phyloP scores from a whole-genome alignment of 352 stramenopile species.

The Globisporangium cylindrosporum region DNA sequence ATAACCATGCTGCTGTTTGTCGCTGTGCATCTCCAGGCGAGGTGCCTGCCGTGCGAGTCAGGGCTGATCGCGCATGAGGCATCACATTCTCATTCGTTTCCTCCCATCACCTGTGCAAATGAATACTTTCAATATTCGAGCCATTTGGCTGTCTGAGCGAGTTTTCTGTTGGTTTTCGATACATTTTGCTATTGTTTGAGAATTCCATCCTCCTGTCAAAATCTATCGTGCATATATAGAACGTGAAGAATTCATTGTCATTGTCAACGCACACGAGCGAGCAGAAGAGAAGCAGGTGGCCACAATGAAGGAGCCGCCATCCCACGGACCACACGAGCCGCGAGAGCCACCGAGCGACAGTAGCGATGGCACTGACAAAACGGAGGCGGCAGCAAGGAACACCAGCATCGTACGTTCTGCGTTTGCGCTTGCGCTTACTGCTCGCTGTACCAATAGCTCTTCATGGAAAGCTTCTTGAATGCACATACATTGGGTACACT shows the following conservation, averaged over 20 bases:
- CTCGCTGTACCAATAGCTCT: not conserved
- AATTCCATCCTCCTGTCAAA: too few relatives aligned
- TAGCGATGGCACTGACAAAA: not conserved
- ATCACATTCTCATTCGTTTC: too few relatives aligned
- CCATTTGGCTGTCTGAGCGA: too few relatives aligned
- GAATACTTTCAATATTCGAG: too few relatives aligned
- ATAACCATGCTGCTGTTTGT: too few relatives aligned
- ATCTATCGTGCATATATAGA: not conserved
- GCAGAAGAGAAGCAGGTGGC: not conserved
- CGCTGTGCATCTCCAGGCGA: too few relatives aligned
- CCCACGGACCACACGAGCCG: not conserved
- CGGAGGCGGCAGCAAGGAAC: not conserved
- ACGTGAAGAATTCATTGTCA: not conserved
- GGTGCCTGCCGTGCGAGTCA: too few relatives aligned
- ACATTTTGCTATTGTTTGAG: too few relatives aligned
- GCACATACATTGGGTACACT: not conserved
- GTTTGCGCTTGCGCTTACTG: not conserved
- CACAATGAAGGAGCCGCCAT: not conserved
- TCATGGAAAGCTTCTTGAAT: not conserved
- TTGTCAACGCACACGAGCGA: not conserved
- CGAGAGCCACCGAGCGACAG: conserved; percentile 34
- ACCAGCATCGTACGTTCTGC: not conserved
- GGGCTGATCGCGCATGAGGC: too few relatives aligned
- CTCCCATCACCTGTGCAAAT: too few relatives aligned
- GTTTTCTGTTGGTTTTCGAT: too few relatives aligned